These are phyloP conservation scores for Blumeria hordei DNA, from an alignment of 2,329 filamentous ascomycete species.

Conservation along the genomic window DNA sequence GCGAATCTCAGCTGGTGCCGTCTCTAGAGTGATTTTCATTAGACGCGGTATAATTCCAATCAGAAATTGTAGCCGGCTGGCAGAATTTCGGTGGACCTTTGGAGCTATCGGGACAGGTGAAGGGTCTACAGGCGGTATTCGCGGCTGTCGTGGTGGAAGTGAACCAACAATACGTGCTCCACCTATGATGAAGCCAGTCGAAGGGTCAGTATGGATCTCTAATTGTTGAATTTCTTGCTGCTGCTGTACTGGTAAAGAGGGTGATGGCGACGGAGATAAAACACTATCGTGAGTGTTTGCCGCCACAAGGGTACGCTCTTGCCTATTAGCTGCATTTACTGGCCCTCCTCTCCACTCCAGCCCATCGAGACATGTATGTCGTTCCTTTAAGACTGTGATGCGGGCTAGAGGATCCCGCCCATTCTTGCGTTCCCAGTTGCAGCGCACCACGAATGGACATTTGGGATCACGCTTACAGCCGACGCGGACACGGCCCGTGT, in stretches of 20 bases:
- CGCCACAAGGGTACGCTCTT: constrained; percentile 1
- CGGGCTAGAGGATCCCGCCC: constrained; percentile 12
- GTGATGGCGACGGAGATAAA: too few species aligned
- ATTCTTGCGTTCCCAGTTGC: constrained; percentile 15
- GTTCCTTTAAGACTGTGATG: constrained; percentile 13
- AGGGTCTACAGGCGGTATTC: not conserved
- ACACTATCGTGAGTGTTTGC: not conserved
- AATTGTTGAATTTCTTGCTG: constrained; percentile 3
- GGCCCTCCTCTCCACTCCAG: not conserved
- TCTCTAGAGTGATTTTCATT: constrained; percentile 32
- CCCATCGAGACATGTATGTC: constrained; percentile 14
- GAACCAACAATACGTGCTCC: constrained; percentile 12
- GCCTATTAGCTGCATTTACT: constrained; percentile 5
- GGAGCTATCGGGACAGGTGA: constrained; percentile 9
- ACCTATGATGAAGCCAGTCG: constrained; percentile 12
- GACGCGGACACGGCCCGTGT: constrained; percentile 15
- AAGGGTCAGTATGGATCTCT: constrained; percentile 12
- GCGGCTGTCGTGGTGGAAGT: constrained; percentile 2
- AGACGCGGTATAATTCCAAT: constrained; percentile 34
- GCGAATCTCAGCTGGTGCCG: constrained; percentile 32
- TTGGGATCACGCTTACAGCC: constrained; percentile 15
- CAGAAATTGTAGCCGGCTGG: constrained; percentile 24
- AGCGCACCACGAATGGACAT: constrained; percentile 14
- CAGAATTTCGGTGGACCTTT: constrained; percentile 14
- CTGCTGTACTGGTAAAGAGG: not conserved